phyloP scores from a whole-genome alignment of 805 yeast genomes.

The Candida michaelii region DNA sequence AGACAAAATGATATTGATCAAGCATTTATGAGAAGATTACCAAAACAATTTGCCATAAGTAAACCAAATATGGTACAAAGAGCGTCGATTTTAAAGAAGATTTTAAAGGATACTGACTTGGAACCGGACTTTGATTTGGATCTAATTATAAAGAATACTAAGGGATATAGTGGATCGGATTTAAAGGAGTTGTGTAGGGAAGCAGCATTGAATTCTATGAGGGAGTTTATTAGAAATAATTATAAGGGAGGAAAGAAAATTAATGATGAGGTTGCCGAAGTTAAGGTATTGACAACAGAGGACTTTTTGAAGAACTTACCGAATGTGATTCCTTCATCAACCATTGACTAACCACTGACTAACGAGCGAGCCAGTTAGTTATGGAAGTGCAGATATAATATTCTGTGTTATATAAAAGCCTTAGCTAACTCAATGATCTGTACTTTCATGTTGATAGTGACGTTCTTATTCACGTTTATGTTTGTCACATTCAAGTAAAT shows the following conservation, averaged over 20 bases:
- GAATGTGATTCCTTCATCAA: conserved; percentile 18
- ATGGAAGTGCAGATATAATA: too few species aligned
- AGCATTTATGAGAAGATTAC: conserved; percentile 91
- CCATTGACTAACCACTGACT: conserved; percentile 18
- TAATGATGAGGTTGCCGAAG: conserved; percentile 30
- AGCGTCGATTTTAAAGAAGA: conserved; percentile 62
- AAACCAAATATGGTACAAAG: conserved; percentile 73
- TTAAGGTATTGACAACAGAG: conserved; percentile 62
- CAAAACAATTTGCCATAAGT: conserved; percentile 79
- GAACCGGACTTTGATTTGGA: conserved; percentile 62
- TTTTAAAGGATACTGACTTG: conserved; percentile 63
- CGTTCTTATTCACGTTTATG: too few species aligned
- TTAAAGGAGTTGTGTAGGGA: conserved; percentile 87
- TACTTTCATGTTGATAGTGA: too few species aligned
- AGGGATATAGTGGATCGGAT: conserved; percentile 81
- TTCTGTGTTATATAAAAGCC: too few species aligned
- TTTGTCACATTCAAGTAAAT: too few species aligned
- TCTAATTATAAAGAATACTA: conserved; percentile 59
- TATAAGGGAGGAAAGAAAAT: conserved; percentile 38
- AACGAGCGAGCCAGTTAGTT: too few species aligned
- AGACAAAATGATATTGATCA: conserved; percentile 87
- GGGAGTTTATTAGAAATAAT: conserved; percentile 75
- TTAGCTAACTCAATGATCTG: too few species aligned
- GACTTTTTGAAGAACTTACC: conserved; percentile 54
- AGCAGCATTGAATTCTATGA: conserved; percentile 86